These are phyloP conservation scores for Alternaria hordeiaustralica DNA, from an alignment of 2,329 filamentous ascomycete species.

Conservation along the genomic window DNA sequence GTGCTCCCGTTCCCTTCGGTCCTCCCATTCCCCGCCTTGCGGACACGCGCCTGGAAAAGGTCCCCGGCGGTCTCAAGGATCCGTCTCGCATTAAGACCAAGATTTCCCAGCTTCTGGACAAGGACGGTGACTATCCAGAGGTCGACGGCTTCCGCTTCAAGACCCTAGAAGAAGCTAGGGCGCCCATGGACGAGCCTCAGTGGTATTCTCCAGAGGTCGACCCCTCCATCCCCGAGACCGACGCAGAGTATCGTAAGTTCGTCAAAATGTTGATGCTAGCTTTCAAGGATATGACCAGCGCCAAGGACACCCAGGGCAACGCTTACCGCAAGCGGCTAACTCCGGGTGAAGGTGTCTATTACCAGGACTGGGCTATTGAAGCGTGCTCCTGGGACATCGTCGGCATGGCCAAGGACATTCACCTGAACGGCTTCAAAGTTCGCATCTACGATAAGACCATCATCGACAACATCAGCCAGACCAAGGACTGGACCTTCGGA, in stretches of 20 bases:
- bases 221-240: slow-evolving; percentile 9
- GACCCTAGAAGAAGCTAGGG: slow-evolving; percentile 2
- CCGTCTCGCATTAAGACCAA: background rate
- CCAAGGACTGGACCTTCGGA: slow-evolving; percentile 15
- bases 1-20: background rate
- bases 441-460: slow-evolving; percentile 16
- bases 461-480: slow-evolving; percentile 16
- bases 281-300: slow-evolving; percentile 10
- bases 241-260: slow-evolving; percentile 7
- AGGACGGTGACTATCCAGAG: background rate
- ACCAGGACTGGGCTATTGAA: slow-evolving; percentile 19
- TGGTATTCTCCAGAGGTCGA: slow-evolving; percentile 12
- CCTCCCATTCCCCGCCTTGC: background rate
- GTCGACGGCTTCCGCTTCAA: slow-evolving; percentile 13
- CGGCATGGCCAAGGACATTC: slow-evolving; percentile 11
- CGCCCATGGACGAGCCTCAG: background rate
- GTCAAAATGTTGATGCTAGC: slow-evolving; percentile 3
- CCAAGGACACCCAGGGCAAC: slow-evolving; percentile 9
- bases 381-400: slow-evolving; percentile 18
- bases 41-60: background rate
- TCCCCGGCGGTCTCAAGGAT: background rate
- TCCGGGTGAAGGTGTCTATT: slow-evolving; percentile 1
- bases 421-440: slow-evolving; percentile 12
- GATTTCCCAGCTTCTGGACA: slow-evolving; percentile 7
- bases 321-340: slow-evolving; percentile 20